A percentile compares a stretch with the other conserved stretches of the same genome.
phyloP scores from a whole-genome alignment of 78 protist genomes.

The Bigelowiella natans region DNA sequence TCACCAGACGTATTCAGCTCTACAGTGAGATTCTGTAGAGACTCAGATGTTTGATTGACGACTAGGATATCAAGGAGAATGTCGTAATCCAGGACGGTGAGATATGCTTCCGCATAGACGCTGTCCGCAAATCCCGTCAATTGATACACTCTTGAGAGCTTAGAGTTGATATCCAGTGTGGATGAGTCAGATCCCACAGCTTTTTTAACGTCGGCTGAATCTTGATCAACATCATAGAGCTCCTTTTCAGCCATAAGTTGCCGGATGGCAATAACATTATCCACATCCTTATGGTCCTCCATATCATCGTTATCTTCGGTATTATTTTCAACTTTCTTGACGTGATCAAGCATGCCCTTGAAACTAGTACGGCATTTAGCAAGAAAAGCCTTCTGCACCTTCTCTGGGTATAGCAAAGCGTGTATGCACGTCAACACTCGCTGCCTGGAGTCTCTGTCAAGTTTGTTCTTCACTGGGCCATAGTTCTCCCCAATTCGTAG shows the following conservation, averaged over 20 bases:
- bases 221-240: neutral
- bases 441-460: neutral
- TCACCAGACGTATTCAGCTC: slow-evolving; percentile 89
- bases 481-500: neutral
- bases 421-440: neutral
- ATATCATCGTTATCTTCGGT: neutral
- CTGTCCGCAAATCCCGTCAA: slow-evolving; percentile 37
- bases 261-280: slow-evolving; percentile 50
- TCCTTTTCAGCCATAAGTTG: slow-evolving; percentile 42
- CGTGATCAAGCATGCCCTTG: neutral
- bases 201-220: neutral
- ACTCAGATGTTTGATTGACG: slow-evolving; percentile 70
- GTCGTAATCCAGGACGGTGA: slow-evolving; percentile 87
- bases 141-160: neutral
- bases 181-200: neutral
- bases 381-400: neutral
- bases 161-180: neutral
- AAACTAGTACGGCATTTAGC: neutral
- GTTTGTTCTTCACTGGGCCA: neutral
- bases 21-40: slow-evolving; percentile 74
- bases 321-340: neutral
- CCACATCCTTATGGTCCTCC: slow-evolving; percentile 28
- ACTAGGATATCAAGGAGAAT: slow-evolving; percentile 66
- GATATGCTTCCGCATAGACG: slow-evolving; percentile 88
- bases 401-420: neutral